Evolutionary conservation across 805 yeast species (phyloP), one percentile per base, ranked within the genome.

Genomic region (Yamadazyma phyllophila): DNA sequence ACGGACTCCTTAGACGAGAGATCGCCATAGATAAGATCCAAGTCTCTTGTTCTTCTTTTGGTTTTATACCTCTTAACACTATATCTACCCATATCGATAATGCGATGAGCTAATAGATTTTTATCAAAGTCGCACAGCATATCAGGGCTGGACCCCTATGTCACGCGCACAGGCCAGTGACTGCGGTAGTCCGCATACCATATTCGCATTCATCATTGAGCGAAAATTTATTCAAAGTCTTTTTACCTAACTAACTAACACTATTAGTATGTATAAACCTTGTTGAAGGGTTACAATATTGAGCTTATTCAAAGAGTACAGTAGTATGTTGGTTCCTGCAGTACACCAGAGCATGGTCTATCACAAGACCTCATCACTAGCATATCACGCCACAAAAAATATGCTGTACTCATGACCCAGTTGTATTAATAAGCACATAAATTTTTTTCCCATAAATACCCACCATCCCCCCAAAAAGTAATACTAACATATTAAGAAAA

Each of bases 21-120:
- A 59, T 94, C 99, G 32, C 80, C 73, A 59, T 85, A 80, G 48
- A 94, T 85, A 58, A 83, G 79, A 61, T 94, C 99, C 48, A 88
- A 70, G 58, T 90, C 97, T 62, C 84, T 80, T 2, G 84, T 81
- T 76, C 89, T 81, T 77, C 96, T 82, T 66, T 86, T 91, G 4
- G 96, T 89, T 75, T 91, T 91, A 64, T 88, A 91, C 63, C 91
- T 77, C 63, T 81, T 84, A 20, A 86, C 91, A 48, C 91, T 82
- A 62, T 87, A 87, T 72, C 96, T 81, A 45, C 96, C 96, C 96
- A 88, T 88, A 36, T 32, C 64, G 8, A 30, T 16, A 13, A 8
- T 44, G 47, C 48, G 47, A 49, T 49, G 48, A 41, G 48, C 31
- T 46, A 26, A 32, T 7, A 7, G 17, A 26, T 14, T 29, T 39